phyloP scores from a whole-genome alignment of 2,329 filamentous ascomycete genomes.

The Botrytis fabae region DNA sequence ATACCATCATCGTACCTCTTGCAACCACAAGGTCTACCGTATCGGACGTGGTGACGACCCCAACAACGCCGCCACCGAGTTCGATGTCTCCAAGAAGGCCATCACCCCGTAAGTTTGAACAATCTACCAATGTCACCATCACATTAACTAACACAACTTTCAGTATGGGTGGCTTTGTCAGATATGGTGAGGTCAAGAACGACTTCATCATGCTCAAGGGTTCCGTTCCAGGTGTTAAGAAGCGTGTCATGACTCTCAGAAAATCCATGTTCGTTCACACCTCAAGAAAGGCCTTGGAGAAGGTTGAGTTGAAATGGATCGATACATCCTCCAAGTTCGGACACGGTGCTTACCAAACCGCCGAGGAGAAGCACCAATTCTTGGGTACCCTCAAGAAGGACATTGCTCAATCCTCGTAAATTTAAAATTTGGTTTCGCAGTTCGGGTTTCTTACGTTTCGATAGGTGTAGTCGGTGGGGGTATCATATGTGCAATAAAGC shows the following conservation, averaged over 20 bases:
- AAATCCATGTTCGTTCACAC: conserved; percentile 99
- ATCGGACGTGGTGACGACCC: conserved; percentile 91
- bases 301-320: conserved; percentile 99
- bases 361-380: conserved; percentile 96
- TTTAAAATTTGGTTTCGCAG: conserved; percentile 40
- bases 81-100: conserved; percentile 98
- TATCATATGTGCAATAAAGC: conserved; percentile 34
- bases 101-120: conserved; percentile 88
- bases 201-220: conserved; percentile 99
- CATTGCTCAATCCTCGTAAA: conserved; percentile 57
- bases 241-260: conserved; percentile 97
- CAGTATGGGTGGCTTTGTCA: conserved; percentile 98
- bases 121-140: not conserved
- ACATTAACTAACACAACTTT: conserved; percentile 40
- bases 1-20: conserved; percentile 99
- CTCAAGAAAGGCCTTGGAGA: conserved; percentile 92
- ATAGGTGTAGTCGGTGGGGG: conserved; percentile 37
- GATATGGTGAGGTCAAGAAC: conserved; percentile 99
- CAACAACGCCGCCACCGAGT: conserved; percentile 89
- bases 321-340: conserved; percentile 99
- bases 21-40: conserved; percentile 99
- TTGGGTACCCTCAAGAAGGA: conserved; percentile 99
- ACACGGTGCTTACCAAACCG: conserved; percentile 99
- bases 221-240: conserved; percentile 96
- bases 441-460: conserved; percentile 35